Evolutionary conservation across 2,329 filamentous ascomycete genomes (phyloP), one percentile per base, ranked within the genome.

Genomic region (Pseudogymnoascus pannorum): DNA sequence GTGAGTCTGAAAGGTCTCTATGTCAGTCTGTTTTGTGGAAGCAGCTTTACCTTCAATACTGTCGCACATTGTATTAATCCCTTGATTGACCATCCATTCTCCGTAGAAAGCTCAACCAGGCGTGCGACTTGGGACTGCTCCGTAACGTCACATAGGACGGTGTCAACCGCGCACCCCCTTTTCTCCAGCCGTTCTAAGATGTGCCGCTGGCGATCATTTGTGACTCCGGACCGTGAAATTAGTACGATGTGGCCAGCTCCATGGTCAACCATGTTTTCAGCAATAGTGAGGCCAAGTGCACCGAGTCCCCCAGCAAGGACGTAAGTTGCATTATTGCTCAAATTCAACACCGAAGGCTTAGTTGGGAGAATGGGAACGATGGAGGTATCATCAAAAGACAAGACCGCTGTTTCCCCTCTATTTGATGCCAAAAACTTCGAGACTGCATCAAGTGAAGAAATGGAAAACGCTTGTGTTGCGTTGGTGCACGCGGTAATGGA

Each of bases 71-170:
- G 78, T 16, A 81, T 71, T 14, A 79, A 70, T 59, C 79, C 79
- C 36, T 73, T 73, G 24, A 81, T 70, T 0, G 75, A 73, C 40
- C 40, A 44, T 3, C 40, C 40, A 4, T 44, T 44, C 40, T 44
- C 7, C 8, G 40, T 24, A 4, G 16, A 18, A 24, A 44, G 40
- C 6, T 44, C 16, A 18, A 18, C 63, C 1, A 78, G 68, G 2
- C 72, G 68, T 8, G 76, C 71, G 12, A 33, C 31, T 33, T 33
- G 31, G 31, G 31, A 7, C 31, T 33, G 8, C 31, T 33, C 31
- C 2, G 77, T 74, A 2, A 84, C 78, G 60, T 86, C 78, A 68
- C 82, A 84, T 9, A 69, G 66, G 38, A 74, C 73, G 11, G 82
- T 76, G 3, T 76, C 65, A 26, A 82, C 72, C 18, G 75, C 74